phyloP scores from a whole-genome alignment of 2,329 filamentous ascomycete genomes.

The Pseudogymnoascus sp. region DNA sequence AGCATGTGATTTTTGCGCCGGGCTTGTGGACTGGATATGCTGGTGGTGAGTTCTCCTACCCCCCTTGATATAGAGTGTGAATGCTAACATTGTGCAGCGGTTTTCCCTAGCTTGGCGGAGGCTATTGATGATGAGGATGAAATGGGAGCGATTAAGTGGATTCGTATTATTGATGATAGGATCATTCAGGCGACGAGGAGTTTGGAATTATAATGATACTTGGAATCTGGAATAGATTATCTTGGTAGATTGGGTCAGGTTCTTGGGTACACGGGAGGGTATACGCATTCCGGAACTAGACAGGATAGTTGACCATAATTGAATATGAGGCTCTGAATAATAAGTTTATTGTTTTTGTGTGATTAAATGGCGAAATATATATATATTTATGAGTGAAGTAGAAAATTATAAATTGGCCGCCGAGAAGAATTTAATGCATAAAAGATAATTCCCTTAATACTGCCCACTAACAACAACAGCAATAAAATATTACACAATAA shows the following conservation, averaged over 20 bases:
- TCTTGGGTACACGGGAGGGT: neutral
- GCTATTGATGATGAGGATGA: slow-evolving; percentile 54
- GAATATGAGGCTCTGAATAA: neutral
- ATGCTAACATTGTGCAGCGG: slow-evolving; percentile 33
- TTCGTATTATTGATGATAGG: slow-evolving; percentile 46
- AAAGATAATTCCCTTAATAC: neutral
- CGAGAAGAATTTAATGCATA: neutral
- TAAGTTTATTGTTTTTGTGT: neutral
- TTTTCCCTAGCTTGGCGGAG: slow-evolving; percentile 55
- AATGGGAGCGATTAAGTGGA: slow-evolving; percentile 50
- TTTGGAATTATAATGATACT: slow-evolving; percentile 17
- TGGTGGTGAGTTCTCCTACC: slow-evolving; percentile 58
- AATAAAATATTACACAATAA: neutral
- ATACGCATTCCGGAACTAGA: neutral
- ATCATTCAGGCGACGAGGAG: slow-evolving; percentile 40
- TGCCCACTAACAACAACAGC: neutral
- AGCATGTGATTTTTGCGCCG: slow-evolving; percentile 89
- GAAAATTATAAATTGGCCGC: neutral
- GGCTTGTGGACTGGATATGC: slow-evolving; percentile 88
- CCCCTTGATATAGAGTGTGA: slow-evolving; percentile 28
- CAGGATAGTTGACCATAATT: neutral
- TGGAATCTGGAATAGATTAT: neutral
- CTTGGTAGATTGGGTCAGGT: neutral
- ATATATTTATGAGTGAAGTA: neutral
- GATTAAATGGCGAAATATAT: neutral